Base-by-base conservation (phyloP, 192 early-diverging fungal species). In the Cladochytrium replicatum region DNA sequence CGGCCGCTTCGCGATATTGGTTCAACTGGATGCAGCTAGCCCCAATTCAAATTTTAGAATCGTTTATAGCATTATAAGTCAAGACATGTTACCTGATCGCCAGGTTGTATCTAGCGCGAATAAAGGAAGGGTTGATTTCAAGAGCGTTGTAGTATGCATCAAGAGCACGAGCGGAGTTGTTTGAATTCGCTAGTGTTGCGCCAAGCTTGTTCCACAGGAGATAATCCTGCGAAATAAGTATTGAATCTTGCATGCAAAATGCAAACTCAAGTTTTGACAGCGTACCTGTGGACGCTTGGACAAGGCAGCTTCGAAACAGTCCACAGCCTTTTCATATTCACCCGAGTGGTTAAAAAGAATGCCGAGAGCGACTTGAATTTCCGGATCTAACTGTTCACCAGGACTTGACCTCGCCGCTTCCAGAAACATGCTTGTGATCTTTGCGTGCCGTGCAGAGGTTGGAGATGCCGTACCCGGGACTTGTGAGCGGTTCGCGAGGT, bases 151-250 rank as follows among this genome's bases (percentile, higher is more conserved):
- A 91, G 57, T 99, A 99, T 23, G 94, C 93, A 7, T 91, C 86
- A 4, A 94, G 87, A 6, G 93, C 91, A 11, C 77, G 71, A 19
- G 64, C 46, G 17, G 83, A 75, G 37, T 85, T 67, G n/a, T 74
- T 74, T 9, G 84, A 74, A 55, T 99, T 97, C 19, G 93, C 96
- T 31, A 91, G 73, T 0, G 93, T 99, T 2, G 96, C 96, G 5
- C 96, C 96, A 23, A 97, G 74, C 52, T 90, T 89, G 71, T 97
- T 97, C 89, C 89, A 99, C 29, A 96, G 70, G 56, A 93, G 67
- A 60, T 93, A 95, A 59, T 97, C 89, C 63, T 83, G 54, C 21
- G 54, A 19, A 13, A 4, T 38, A 2, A 22, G n/a, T 37, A 11
- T 29, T 44, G 9, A 7, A 32, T 8, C 23, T n/a, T n/a, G 47